Evolutionary conservation across 2,329 filamentous ascomycete genomes (phyloP).

Genomic region (Talaromyces sp.): DNA sequence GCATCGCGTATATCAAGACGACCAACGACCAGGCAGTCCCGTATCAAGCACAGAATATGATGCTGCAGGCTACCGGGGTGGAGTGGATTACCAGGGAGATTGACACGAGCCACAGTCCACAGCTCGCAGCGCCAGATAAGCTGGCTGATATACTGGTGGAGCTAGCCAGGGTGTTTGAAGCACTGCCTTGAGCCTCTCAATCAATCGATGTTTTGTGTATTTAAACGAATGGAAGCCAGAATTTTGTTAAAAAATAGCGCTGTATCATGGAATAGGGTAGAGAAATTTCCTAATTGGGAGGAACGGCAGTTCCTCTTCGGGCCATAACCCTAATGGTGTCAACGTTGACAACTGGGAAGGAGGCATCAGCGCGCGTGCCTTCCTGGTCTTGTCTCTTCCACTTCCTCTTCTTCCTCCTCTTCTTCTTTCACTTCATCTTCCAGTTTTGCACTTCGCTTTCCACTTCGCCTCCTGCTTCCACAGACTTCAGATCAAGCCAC

Average conservation of each 20-base stretch:
- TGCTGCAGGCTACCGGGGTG: conserved; percentile 2
- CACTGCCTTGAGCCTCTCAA: background rate
- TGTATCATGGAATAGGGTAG: background rate
- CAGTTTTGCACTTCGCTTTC: background rate
- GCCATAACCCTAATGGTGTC: background rate
- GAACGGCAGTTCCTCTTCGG: background rate
- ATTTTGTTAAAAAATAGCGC: background rate
- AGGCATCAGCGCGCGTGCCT: background rate
- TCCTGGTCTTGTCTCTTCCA: background rate
- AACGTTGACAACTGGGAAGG: background rate
- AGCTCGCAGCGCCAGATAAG: conserved; percentile 4
- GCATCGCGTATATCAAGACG: conserved; percentile 4
- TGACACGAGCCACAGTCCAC: conserved; percentile 6
- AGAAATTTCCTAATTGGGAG: background rate
- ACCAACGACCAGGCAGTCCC: conserved; percentile 1
- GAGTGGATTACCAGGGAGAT: conserved; percentile 7
- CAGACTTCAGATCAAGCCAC: background rate
- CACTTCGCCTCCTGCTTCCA: background rate
- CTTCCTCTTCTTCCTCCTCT: background rate
- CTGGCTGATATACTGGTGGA: conserved; percentile 4
- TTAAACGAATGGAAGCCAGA: too few relatives aligned
- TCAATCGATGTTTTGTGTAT: background rate
- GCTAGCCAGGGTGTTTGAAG: conserved; percentile 3
- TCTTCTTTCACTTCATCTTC: background rate
- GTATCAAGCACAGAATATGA: conserved; percentile 2